phyloP scores from a whole-genome alignment of 768 basidiomycete genomes.

The Melanogaster broomeanus region DNA sequence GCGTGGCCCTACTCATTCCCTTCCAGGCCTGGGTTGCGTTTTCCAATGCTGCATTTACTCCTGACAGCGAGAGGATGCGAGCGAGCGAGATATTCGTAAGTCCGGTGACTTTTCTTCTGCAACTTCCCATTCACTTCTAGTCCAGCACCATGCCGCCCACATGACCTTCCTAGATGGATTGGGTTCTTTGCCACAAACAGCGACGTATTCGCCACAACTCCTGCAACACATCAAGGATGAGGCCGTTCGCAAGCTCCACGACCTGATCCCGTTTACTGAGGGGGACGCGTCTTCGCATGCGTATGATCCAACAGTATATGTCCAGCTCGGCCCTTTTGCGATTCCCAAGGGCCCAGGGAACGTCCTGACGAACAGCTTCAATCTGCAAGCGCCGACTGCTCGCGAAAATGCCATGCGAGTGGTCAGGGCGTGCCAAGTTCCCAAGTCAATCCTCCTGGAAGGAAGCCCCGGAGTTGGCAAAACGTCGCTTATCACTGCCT shows the following conservation, averaged over 20 bases:
- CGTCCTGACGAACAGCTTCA: constrained; percentile 53
- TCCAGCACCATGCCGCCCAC: constrained; percentile 87
- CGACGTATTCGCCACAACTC: constrained; percentile 59
- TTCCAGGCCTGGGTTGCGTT: constrained; percentile 91
- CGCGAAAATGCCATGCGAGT: constrained; percentile 86
- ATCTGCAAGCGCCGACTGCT: constrained; percentile 87
- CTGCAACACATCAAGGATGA: constrained; percentile 63
- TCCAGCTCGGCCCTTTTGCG: constrained; percentile 75
- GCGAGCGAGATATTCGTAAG: constrained; percentile 68
- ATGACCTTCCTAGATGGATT: constrained; percentile 94
- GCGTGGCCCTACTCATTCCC: constrained; percentile 3
- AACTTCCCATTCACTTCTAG: constrained; percentile 13
- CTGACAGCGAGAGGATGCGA: constrained; percentile 35
- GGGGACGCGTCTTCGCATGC: constrained; percentile 24
- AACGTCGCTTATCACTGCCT: constrained; percentile 87
- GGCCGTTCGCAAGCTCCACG: constrained; percentile 53
- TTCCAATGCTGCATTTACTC: constrained; percentile 58
- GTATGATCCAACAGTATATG: constrained; percentile 35
- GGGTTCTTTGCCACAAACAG: constrained; percentile 71
- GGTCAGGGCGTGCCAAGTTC: constrained; percentile 83
- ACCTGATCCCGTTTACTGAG: constrained; percentile 51
- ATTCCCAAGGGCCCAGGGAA: constrained; percentile 58
- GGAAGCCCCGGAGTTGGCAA: constrained; percentile 99
- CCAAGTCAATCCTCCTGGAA: constrained; percentile 91
- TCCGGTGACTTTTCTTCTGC: constrained; percentile 3